phyloP scores from a whole-genome alignment of 306 rosid genomes.

The Nissolia schottii region DNA sequence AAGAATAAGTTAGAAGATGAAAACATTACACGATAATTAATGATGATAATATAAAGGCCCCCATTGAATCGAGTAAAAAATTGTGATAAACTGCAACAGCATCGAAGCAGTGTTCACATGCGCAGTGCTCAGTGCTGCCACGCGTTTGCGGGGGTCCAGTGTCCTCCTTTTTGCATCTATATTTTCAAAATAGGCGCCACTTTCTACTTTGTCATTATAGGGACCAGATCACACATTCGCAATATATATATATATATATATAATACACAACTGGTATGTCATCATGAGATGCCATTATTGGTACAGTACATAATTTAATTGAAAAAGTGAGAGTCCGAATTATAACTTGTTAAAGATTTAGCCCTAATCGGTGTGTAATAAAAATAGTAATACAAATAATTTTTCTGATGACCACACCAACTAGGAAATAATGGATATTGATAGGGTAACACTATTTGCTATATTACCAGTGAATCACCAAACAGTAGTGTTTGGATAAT shows the following conservation, averaged over 20 bases:
- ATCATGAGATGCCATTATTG: constrained; percentile 15
- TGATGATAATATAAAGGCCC: neutral
- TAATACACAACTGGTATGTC: constrained; percentile 11
- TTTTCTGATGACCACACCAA: no score
- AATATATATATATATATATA: neutral
- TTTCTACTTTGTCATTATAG: constrained; percentile 8
- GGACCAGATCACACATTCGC: constrained; percentile 19
- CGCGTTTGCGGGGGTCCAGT: constrained; percentile 24
- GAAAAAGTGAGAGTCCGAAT: neutral
- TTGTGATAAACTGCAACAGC: neutral
- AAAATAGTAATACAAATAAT: no score
- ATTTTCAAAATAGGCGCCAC: neutral
- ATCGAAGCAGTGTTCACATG: constrained; percentile 32
- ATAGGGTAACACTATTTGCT: no score
- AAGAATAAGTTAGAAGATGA: no score
- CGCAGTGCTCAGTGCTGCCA: constrained; percentile 21
- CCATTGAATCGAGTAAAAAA: constrained; percentile 4
- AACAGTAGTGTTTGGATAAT: no score
- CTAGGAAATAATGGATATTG: no score
- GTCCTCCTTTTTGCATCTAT: constrained; percentile 6
- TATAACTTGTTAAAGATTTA: neutral
- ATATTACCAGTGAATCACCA: no score
- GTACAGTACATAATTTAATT: neutral
- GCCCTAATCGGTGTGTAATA: neutral
- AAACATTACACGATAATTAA: no score